These are phyloP conservation scores for Trichoderma sp. DNA, from an alignment of 2,329 filamentous ascomycete species.

Conservation along the genomic window DNA sequence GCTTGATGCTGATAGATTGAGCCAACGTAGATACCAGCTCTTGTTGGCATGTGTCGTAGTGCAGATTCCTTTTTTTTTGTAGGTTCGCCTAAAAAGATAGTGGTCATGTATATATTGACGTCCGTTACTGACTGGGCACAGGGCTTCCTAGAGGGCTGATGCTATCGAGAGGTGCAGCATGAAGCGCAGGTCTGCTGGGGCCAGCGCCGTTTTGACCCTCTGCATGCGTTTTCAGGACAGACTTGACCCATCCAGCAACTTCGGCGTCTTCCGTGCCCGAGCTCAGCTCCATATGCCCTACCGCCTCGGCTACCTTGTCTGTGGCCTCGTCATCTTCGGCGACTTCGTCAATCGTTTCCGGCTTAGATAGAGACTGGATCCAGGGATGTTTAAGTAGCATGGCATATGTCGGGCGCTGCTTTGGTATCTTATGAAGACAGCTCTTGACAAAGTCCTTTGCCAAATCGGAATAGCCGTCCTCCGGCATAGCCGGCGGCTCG, in stretches of 20 bases:
- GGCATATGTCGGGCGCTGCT: conserved; percentile 88
- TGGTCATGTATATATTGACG: conserved; percentile 17
- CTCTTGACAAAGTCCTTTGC: conserved; percentile 85
- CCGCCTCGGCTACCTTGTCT: conserved; percentile 46
- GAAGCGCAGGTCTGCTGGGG: conserved; percentile 74
- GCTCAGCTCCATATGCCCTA: conserved; percentile 47
- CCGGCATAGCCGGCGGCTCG: conserved; percentile 85
- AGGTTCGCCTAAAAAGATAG: not conserved
- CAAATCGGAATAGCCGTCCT: conserved; percentile 72
- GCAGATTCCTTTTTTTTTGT: conserved; percentile 4
- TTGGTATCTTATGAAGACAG: conserved; percentile 90
- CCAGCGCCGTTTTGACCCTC: conserved; percentile 54
- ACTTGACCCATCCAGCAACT: conserved; percentile 81
- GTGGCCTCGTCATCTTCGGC: conserved; percentile 62
- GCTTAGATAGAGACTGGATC: conserved; percentile 75
- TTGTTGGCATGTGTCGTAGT: conserved; percentile 11
- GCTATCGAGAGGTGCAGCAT: conserved; percentile 80
- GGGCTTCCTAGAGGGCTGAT: conserved; percentile 59
- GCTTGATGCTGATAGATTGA: not conserved
- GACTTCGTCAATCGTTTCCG: conserved; percentile 71
- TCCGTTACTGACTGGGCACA: conserved; percentile 8
- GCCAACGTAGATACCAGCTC: conserved; percentile 24
- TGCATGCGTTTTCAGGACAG: conserved; percentile 61
- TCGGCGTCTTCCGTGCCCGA: conserved; percentile 66
- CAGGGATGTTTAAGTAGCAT: conserved; percentile 88